Conservation (phyloP, 2,329 filamentous ascomycete genomes). For the Xylaria sp. region DNA sequence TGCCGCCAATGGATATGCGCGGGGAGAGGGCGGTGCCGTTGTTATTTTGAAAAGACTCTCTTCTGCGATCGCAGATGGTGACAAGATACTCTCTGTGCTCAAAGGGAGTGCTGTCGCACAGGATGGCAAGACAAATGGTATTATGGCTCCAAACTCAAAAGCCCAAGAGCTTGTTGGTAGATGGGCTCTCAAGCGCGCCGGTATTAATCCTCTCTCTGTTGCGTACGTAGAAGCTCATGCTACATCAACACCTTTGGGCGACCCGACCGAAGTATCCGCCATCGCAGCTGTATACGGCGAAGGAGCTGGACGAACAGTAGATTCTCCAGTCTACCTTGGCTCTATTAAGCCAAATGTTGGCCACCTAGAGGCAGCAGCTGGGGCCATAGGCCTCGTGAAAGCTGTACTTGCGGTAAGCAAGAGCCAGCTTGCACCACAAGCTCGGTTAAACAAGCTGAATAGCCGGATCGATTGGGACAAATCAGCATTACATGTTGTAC, state of each 20-base stretch:
- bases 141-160: conserved; percentile 18
- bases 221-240: conserved; percentile 22
- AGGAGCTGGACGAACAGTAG: conserved; percentile 9
- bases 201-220: background rate
- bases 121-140: conserved; percentile 23
- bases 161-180: conserved; percentile 10
- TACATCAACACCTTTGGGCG: conserved; percentile 19
- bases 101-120: conserved; percentile 14
- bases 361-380: conserved; percentile 48
- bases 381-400: conserved; percentile 45
- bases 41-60: conserved; percentile 32
- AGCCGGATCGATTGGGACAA: conserved; percentile 48
- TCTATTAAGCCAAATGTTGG: conserved; percentile 50
- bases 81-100: conserved; percentile 11
- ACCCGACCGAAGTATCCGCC: conserved; percentile 34
- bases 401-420: conserved; percentile 42
- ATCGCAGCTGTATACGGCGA: conserved; percentile 40
- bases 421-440: conserved; percentile 48
- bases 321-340: conserved; percentile 40
- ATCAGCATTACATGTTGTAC: conserved; percentile 42
- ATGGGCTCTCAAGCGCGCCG: conserved; percentile 1
- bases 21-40: conserved; percentile 14
- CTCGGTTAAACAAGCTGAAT: conserved; percentile 50
- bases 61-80: conserved; percentile 4
- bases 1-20: conserved; percentile 13